Base-by-base conservation (phyloP, 208 protist species). In the Lotmaria passim region DNA sequence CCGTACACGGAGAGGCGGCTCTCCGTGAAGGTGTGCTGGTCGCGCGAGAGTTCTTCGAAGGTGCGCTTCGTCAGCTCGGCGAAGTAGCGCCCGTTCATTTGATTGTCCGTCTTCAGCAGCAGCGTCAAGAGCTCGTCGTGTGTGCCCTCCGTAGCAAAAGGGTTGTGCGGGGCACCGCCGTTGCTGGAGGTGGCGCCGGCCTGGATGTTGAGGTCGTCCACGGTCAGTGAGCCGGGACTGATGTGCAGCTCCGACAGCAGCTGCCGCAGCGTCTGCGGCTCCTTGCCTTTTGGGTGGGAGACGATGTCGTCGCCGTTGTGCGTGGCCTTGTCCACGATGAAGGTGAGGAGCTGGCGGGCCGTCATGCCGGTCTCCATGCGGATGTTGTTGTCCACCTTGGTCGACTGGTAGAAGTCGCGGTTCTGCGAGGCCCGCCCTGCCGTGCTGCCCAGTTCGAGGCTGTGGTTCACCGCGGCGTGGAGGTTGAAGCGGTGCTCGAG, bases 31-130 rank as follows among this genome's bases (percentile, higher is more conserved):
- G 98, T 98, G 74, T 98, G 98, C 73, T 96, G 92, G 63, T 96
- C 93, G 34, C 94, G 87, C 39, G 98, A 91, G 19, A 99, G 82
- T 68, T 99, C 96, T 28, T 93, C 85, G 76, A 99, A 98, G 23
- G 98, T 89, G 61, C 98, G 88, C 75, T 98, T 93, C 10, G 89
- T 98, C 17, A 99, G 72, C 74, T 99, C 97, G 17, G 96, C 98
- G 52, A 99, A 98, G 86, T 99, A 99, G 48, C 95, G 90, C 4
- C 98, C 96, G 47, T 98, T 93, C 85, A 99, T 97, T 26, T 97
- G 72, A 81, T 99, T 99, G 78, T 99, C 95, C 1, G 98, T 99
- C 77, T 99, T 99, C 41, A 99, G 86, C 73, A 99, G 98, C 41
- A 99, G 90, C 44, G 96, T 97, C 31, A 98, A 85, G 19, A 99